A percentile compares a stretch with the other conserved stretches of the same genome.
Conservation (phyloP, 192 early-diverging fungal genomes). For the Backusella parvicylindrica region DNA sequence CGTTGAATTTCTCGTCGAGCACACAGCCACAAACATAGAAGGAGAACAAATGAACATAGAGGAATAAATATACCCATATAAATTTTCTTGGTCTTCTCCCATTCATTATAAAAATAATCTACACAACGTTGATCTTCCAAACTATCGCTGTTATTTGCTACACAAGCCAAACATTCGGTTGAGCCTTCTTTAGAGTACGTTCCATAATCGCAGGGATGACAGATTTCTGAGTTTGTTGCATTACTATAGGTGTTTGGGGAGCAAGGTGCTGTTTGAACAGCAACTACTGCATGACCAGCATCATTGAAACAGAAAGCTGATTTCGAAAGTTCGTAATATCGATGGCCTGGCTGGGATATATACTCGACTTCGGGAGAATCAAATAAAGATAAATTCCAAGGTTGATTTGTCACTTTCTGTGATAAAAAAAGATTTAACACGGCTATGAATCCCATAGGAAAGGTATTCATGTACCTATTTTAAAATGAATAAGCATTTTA, state of each 20-base stretch:
- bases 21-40: neutral
- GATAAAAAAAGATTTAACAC: neutral
- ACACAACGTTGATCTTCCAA: neutral
- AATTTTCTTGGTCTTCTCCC: neutral
- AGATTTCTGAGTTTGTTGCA: neutral
- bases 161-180: slow-evolving; percentile 6
- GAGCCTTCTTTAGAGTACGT: neutral
- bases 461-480: slow-evolving; percentile 1
- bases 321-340: neutral
- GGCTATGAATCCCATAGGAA: slow-evolving; percentile 12
- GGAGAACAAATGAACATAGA: neutral
- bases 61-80: slow-evolving; percentile 13
- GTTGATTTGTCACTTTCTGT: neutral
- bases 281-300: neutral
- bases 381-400: slow-evolving; percentile 7
- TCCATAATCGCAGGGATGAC: slow-evolving; percentile 1
- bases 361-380: neutral
- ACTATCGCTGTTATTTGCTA: no score
- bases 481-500: neutral
- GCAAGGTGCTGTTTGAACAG: neutral
- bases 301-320: neutral
- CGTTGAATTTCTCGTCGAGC: neutral
- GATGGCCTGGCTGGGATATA: slow-evolving; percentile 7
- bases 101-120: neutral
- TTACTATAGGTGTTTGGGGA: neutral